Evolutionary conservation across 495 filamentous ascomycete genomes (phyloP).

Genomic region (Penicillium lividum): DNA sequence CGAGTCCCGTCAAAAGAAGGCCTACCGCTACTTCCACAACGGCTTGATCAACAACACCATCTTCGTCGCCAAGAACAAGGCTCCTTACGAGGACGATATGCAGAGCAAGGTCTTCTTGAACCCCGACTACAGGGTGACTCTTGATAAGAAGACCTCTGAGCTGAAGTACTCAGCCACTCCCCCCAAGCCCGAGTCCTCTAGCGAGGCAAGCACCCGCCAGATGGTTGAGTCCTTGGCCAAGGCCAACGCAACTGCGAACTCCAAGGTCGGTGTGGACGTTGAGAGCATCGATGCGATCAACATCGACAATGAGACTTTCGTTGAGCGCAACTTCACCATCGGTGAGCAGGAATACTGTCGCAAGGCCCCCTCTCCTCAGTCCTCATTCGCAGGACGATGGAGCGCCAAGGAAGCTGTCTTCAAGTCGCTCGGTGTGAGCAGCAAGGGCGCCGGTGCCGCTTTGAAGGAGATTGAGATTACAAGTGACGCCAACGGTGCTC

Average conservation of each 20-base stretch:
- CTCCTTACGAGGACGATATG: constrained; percentile 87
- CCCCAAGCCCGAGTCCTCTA: constrained; percentile 57
- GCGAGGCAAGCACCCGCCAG: constrained; percentile 63
- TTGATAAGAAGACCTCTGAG: constrained; percentile 79
- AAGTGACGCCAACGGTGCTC: constrained; percentile 76
- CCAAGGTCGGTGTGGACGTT: constrained; percentile 89
- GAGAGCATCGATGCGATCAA: constrained; percentile 83
- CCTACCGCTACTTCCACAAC: constrained; percentile 97
- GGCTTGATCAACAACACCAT: constrained; percentile 95
- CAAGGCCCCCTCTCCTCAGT: constrained; percentile 72
- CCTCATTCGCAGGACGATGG: constrained; percentile 92
- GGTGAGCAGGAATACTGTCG: constrained; percentile 82
- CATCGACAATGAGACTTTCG: constrained; percentile 88
- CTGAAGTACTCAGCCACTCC: constrained; percentile 70
- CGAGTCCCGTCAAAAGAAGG: constrained; percentile 91
- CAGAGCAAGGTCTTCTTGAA: constrained; percentile 88
- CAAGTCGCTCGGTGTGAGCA: constrained; percentile 88
- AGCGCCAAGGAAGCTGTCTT: constrained; percentile 98
- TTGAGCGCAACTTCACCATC: constrained; percentile 91
- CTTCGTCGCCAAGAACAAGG: constrained; percentile 90
- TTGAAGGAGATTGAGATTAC: constrained; percentile 94
- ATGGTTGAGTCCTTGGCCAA: constrained; percentile 79
- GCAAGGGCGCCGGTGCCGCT: constrained; percentile 83
- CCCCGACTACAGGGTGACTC: constrained; percentile 82
- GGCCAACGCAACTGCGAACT: constrained; percentile 67